phyloP scores from a whole-genome alignment of 2,329 filamentous ascomycete species.

The Colletotrichum destructivum region DNA sequence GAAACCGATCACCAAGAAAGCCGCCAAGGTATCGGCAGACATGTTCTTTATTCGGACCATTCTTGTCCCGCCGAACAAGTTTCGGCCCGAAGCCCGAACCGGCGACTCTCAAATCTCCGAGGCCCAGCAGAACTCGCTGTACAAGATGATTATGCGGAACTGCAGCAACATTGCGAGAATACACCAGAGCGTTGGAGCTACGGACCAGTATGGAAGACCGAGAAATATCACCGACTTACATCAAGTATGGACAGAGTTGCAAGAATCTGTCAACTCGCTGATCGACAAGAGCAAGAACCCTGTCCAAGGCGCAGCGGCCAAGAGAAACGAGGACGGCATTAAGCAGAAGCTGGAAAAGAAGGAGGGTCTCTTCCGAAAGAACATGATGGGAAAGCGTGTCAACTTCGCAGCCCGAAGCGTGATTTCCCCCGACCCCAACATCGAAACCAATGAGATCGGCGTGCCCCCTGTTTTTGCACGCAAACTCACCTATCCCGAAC shows the following conservation, averaged over 20 bases:
- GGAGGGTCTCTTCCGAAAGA: constrained; percentile 97
- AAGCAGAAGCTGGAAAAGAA: constrained; percentile 99
- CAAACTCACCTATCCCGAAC: constrained; percentile 96
- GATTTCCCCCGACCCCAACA: constrained; percentile 98
- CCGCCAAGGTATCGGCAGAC: constrained; percentile 76
- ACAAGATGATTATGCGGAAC: constrained; percentile 85
- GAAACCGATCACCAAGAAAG: constrained; percentile 72
- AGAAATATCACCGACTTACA: constrained; percentile 84
- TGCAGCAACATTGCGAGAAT: constrained; percentile 83
- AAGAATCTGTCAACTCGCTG: constrained; percentile 92
- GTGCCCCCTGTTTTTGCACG: constrained; percentile 98
- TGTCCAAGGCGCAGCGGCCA: constrained; percentile 81
- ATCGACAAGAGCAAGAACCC: constrained; percentile 93
- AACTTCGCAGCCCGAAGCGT: constrained; percentile 98
- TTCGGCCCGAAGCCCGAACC: constrained; percentile 87
- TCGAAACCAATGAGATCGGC: constrained; percentile 98
- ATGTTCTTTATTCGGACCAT: constrained; percentile 96
- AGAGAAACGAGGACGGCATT: constrained; percentile 90
- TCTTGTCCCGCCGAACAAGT: constrained; percentile 92
- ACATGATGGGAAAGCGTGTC: constrained; percentile 99
- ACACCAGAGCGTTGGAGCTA: constrained; percentile 60
- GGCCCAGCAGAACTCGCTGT: constrained; percentile 88
- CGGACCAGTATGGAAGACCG: constrained; percentile 59
- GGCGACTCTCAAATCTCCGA: constrained; percentile 88
- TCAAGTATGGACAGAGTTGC: constrained; percentile 85